Evolutionary conservation across 768 basidiomycete species (phyloP).

Genomic region (Suillus spraguei): DNA sequence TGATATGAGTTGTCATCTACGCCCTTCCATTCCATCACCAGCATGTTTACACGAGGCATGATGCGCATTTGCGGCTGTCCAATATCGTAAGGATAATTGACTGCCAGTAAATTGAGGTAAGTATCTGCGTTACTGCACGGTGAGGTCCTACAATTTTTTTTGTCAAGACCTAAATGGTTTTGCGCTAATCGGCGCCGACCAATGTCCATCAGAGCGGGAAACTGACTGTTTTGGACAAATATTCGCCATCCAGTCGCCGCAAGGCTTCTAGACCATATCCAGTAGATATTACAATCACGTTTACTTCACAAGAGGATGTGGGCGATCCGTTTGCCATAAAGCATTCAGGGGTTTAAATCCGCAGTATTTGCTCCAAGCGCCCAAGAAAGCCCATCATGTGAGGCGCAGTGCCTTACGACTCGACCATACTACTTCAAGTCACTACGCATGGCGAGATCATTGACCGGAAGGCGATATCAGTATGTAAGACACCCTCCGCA

Average conservation of each 20-base stretch:
- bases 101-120: neutral
- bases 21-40: neutral
- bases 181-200: neutral
- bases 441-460: neutral
- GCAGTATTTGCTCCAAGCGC: constrained; percentile 3
- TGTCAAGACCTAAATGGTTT: neutral
- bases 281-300: constrained; percentile 2
- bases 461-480: neutral
- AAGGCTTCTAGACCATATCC: neutral
- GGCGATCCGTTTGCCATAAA: constrained; percentile 4
- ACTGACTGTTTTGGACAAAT: neutral
- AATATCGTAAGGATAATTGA: neutral
- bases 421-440: too few relatives aligned
- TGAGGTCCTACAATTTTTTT: neutral
- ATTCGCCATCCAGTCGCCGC: constrained; percentile 1
- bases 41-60: constrained; percentile 4
- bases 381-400: neutral
- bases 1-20: neutral
- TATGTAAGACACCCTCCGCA: neutral
- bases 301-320: neutral
- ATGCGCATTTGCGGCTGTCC: neutral
- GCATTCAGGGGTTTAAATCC: neutral
- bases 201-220: neutral
- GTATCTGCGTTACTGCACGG: neutral
- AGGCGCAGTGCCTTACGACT: neutral